phyloP scores from a whole-genome alignment of 2,329 filamentous ascomycete species.

The Ophiostoma populinum region DNA sequence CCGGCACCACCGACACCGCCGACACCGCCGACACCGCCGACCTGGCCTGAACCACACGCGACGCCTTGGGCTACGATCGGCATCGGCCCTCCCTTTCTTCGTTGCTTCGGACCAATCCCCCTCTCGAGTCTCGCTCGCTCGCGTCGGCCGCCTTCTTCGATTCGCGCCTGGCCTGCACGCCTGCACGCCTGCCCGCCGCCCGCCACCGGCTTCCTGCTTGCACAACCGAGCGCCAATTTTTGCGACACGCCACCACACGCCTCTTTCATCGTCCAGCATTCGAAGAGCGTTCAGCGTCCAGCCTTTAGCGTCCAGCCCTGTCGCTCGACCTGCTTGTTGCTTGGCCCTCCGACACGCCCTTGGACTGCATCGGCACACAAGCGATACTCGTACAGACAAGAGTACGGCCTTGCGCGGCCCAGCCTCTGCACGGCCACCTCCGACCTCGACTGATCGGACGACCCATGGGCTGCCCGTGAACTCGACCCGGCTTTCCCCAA shows the following conservation, averaged over 20 bases:
- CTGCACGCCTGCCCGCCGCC: background rate
- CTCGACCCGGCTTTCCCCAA: constrained; percentile 4
- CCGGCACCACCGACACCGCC: no score
- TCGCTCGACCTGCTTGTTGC: background rate
- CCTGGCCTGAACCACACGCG: no score
- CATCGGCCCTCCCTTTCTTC: no score
- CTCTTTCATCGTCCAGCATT: background rate
- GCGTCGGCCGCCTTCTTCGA: no score
- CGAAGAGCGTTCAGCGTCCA: background rate
- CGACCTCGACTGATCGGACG: background rate
- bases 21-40: no score
- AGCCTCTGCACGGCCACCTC: background rate
- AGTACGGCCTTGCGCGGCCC: background rate
- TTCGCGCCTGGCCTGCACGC: background rate
- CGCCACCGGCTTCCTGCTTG: background rate
- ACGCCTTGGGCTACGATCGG: no score
- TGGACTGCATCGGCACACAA: no score
- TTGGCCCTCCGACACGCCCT: no score
- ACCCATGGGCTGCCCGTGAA: background rate
- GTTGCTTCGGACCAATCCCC: no score
- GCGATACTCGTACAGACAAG: no score
- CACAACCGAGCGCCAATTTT: background rate
- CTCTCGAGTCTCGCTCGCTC: no score
- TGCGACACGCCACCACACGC: background rate
- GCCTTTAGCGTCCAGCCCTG: background rate